Base-by-base conservation (phyloP, 2,329 filamentous ascomycete species). In the Penicillium sp. region DNA sequence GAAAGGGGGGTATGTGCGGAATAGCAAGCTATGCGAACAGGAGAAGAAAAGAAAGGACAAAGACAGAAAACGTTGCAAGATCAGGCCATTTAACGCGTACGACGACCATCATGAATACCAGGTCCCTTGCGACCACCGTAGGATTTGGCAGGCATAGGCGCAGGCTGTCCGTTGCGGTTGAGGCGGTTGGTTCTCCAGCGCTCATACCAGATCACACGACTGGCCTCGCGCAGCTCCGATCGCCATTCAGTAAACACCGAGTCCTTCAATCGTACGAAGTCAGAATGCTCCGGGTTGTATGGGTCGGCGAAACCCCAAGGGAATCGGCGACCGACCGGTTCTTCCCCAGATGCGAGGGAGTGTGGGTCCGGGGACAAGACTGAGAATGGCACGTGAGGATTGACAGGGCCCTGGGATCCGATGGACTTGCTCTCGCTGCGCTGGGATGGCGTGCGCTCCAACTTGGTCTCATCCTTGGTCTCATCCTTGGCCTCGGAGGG, bases 301-400 rank as follows among this genome's bases (percentile, higher is more conserved):
- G 94, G 94, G 69, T 97, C 91, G 4, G 94, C 94, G 65, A 97
- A 95, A 6, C 94, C 94, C 94, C 94, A 99, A 0, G 94, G 90
- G 72, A 97, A 99, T 61, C 88, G 87, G 57, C 94, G 89, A 44
- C 94, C 94, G 57, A 96, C 78, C 2, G 74, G 77, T 40, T 73
- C 69, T 53, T 76, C 69, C 9, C 69, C 71, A 27, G 72, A 69
- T 26, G 95, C 90, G 29, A 79, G 59, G 2, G 75, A 77, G 75
- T 97, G 96, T 41, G 90, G 84, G 72, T 99, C 94, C 0, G 94
- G 94, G 59, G 91, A 96, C 71, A 99, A 89, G 71, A 97, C 90
- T 40, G 92, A 96, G 69, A 97, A 85, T 1, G 94, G 94, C 25
- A 97, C 79, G 70, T 90, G 89, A 0, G 90, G 90, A 11, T 75